Percentiles rank a stretch among this genome's conserved stretches.
Conservation (phyloP, 495 filamentous ascomycete genomes). For the Xylaria grammica region DNA sequence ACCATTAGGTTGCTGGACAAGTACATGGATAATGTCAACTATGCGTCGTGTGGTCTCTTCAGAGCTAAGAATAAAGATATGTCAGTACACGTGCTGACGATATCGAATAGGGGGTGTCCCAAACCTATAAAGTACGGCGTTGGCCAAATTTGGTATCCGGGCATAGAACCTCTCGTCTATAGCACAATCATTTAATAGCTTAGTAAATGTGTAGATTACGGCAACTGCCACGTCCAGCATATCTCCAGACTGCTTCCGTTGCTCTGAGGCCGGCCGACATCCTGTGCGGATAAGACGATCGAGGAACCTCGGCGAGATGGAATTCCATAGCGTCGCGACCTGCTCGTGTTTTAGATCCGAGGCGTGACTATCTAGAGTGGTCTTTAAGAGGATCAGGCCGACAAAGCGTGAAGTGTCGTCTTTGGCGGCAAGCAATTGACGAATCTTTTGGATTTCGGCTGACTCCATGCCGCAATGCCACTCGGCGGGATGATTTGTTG, state of each 20-base stretch:
- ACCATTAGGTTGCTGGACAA: slow-evolving; percentile 43
- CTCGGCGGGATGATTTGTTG: background rate
- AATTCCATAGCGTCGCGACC: slow-evolving; percentile 53
- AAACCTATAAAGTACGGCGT: slow-evolving; percentile 59
- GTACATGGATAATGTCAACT: slow-evolving; percentile 58
- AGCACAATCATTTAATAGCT: slow-evolving; percentile 52
- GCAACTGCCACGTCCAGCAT: slow-evolving; percentile 67
- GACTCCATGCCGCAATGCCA: slow-evolving; percentile 24
- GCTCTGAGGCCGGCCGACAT: slow-evolving; percentile 30
- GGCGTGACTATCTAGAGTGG: slow-evolving; percentile 61
- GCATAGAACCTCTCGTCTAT: slow-evolving; percentile 51
- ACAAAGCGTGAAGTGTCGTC: slow-evolving; percentile 71
- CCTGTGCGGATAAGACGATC: slow-evolving; percentile 63
- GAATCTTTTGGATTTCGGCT: slow-evolving; percentile 44
- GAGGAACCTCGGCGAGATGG: slow-evolving; percentile 62
- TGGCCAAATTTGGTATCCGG: slow-evolving; percentile 56
- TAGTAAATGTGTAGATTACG: slow-evolving; percentile 63
- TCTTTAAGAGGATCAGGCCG: slow-evolving; percentile 66
- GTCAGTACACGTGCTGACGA: slow-evolving; percentile 27
- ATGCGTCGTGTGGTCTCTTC: slow-evolving; percentile 55
- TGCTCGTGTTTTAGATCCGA: slow-evolving; percentile 48
- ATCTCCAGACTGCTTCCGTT: slow-evolving; percentile 48
- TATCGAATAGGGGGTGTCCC: slow-evolving; percentile 5
- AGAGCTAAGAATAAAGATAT: slow-evolving; percentile 42
- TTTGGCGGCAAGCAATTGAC: slow-evolving; percentile 56